phyloP scores from a whole-genome alignment of 371 early-diverging fungal species.

The Enterospora canceri region DNA sequence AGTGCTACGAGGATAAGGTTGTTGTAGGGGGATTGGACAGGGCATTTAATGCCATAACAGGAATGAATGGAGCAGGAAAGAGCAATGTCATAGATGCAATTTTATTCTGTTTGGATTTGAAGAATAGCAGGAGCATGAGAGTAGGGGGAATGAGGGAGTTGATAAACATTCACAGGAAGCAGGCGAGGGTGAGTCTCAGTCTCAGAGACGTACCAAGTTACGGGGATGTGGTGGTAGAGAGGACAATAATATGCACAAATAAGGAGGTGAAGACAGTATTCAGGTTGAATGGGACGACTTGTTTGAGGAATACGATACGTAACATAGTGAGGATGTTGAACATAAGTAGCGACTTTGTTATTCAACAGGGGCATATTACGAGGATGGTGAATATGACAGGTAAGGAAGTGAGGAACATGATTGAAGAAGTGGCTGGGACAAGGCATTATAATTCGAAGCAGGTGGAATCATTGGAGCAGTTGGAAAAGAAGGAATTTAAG shows the following conservation, averaged over 20 bases:
- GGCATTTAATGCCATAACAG: slow-evolving; percentile 90
- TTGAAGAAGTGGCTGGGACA: slow-evolving; percentile 94
- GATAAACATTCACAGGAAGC: slow-evolving; percentile 37
- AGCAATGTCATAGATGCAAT: slow-evolving; percentile 96
- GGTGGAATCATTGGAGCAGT: slow-evolving; percentile 75
- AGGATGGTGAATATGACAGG: slow-evolving; percentile 97
- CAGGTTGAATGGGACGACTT: slow-evolving; percentile 26
- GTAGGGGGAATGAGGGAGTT: slow-evolving; percentile 30
- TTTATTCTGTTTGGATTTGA: slow-evolving; percentile 92
- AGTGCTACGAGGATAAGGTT: slow-evolving; percentile 49
- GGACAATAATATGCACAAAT: slow-evolving; percentile 65
- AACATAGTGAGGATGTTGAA: slow-evolving; percentile 27
- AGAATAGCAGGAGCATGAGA: slow-evolving; percentile 57
- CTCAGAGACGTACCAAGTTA: background rate
- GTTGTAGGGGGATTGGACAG: slow-evolving; percentile 41
- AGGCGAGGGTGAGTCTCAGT: slow-evolving; percentile 68
- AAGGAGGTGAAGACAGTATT: slow-evolving; percentile 29
- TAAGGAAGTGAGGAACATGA: slow-evolving; percentile 77
- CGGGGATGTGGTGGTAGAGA: background rate
- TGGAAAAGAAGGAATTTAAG: slow-evolving; percentile 83
- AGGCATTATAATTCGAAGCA: slow-evolving; percentile 89
- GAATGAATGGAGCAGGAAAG: slow-evolving; percentile 96
- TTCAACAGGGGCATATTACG: slow-evolving; percentile 92
- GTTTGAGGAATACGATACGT: slow-evolving; percentile 9
- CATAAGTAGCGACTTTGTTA: slow-evolving; percentile 42